A percentile compares a stretch with the other conserved stretches of the same genome.
Evolutionary conservation across 495 filamentous ascomycete species (phyloP).

Genomic region (Penicillium daleae): DNA sequence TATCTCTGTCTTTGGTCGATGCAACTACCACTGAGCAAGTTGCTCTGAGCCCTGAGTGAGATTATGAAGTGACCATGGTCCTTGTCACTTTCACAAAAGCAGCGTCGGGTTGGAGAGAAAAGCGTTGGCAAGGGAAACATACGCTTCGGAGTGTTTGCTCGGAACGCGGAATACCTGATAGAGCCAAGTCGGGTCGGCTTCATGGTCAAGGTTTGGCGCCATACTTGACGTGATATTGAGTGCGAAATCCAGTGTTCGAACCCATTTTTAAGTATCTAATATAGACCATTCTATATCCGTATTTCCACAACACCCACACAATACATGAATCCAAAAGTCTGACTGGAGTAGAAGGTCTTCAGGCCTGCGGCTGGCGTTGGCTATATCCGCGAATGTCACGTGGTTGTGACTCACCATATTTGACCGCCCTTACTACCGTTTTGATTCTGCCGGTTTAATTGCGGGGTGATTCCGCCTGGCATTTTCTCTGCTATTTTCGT

Average conservation of each 20-base stretch:
- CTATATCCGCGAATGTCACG: not conserved
- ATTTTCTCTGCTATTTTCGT: slow-evolving; percentile 7
- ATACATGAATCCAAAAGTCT: not conserved
- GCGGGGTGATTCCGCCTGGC: slow-evolving; percentile 4
- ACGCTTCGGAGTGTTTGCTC: not conserved
- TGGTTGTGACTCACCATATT: not conserved
- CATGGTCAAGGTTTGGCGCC: not conserved
- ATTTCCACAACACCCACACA: not conserved
- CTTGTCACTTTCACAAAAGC: not conserved
- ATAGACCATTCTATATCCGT: not conserved
- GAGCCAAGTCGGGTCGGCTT: not conserved
- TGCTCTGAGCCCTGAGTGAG: too few species aligned
- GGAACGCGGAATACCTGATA: not conserved
- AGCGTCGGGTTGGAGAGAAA: not conserved
- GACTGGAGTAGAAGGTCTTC: not conserved
- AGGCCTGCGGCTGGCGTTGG: not conserved
- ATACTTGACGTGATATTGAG: not conserved
- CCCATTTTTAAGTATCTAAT: not conserved
- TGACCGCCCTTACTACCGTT: not conserved
- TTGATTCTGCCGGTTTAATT: slow-evolving; percentile 4
- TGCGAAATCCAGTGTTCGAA: not conserved
- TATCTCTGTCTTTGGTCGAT: not conserved
- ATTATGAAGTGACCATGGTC: not conserved
- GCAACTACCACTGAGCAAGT: too few species aligned
- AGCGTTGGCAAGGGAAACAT: not conserved